Evolutionary conservation across 225 moss, liverwort and hornwort genomes (phyloP).

Genomic region (Ulota crispa): DNA sequence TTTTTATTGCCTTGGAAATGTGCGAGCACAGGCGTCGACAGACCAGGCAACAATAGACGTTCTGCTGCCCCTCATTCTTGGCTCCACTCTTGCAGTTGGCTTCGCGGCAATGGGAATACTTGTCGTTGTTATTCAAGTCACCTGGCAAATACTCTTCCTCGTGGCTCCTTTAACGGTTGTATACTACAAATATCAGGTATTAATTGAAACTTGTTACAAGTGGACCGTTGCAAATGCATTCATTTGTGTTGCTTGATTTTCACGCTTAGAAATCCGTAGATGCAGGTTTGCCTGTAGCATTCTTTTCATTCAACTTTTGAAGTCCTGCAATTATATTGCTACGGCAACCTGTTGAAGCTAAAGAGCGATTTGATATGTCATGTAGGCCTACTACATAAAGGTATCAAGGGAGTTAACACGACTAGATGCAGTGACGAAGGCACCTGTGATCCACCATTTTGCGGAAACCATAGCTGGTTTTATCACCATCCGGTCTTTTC

Average conservation of each 20-base stretch:
- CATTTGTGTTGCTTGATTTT: neutral
- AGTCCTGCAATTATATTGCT: neutral
- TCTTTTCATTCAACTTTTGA: neutral
- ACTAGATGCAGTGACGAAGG: constrained; percentile 60
- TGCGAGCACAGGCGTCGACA: constrained; percentile 48
- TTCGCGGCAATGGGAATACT: constrained; percentile 41
- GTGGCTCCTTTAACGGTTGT: constrained; percentile 38
- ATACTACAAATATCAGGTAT: constrained; percentile 53
- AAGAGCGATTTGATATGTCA: neutral
- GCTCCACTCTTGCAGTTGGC: constrained; percentile 31
- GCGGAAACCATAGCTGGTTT: constrained; percentile 60
- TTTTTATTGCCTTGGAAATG: neutral
- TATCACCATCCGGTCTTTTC: constrained; percentile 52
- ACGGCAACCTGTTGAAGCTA: neutral
- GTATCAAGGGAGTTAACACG: constrained; percentile 62
- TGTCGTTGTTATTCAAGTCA: constrained; percentile 52
- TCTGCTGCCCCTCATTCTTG: constrained; percentile 44
- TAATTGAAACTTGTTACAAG: neutral
- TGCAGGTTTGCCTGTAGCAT: neutral
- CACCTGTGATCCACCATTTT: constrained; percentile 65
- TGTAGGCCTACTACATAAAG: constrained; percentile 49
- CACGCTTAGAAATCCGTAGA: neutral
- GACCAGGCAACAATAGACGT: constrained; percentile 56
- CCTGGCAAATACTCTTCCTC: constrained; percentile 43
- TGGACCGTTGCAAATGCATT: neutral